A percentile compares a stretch with the other conserved stretches of the same genome.
These are phyloP conservation scores for Crithidia sp. DNA, from an alignment of 208 protist genomes.

Conservation along the genomic window DNA sequence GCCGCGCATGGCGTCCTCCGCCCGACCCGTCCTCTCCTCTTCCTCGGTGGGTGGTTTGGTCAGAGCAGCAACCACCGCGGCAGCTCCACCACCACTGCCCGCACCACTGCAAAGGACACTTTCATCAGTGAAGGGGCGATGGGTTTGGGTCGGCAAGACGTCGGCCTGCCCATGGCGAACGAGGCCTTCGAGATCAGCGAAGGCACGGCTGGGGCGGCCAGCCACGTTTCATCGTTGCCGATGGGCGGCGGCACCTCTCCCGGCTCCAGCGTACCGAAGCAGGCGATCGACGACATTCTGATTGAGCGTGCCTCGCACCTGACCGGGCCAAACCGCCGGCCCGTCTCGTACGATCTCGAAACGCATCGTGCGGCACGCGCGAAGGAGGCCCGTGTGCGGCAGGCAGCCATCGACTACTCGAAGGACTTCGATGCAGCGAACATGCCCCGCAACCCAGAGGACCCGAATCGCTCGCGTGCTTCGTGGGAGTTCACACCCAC, in stretches of 20 bases:
- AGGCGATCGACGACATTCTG: conserved; percentile 52
- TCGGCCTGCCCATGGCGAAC: conserved; percentile 39
- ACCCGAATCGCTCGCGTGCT: conserved; percentile 36
- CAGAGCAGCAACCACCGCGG: conserved; percentile 31
- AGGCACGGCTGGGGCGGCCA: conserved; percentile 19
- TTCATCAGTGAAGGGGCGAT: conserved; percentile 37
- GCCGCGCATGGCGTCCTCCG: conserved; percentile 5
- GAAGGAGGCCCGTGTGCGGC: conserved; percentile 21
- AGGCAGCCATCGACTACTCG: conserved; percentile 25
- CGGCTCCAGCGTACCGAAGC: conserved; percentile 35
- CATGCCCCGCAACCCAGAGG: conserved; percentile 57
- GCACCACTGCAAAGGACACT: conserved; percentile 21
- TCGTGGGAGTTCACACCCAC: conserved; percentile 76
- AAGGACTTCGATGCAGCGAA: conserved; percentile 49
- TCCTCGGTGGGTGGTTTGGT: conserved; percentile 26
- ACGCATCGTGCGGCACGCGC: conserved; percentile 37
- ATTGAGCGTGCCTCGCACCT: conserved; percentile 37
- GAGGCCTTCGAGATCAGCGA: conserved; percentile 27
- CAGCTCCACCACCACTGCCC: conserved; percentile 16
- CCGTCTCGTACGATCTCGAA: conserved; percentile 60
- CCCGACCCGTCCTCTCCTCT: conserved; percentile 14
- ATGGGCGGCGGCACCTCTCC: conserved; percentile 23
- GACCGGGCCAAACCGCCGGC: conserved; percentile 35
- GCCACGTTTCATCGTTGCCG: not conserved
- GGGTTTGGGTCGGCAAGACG: conserved; percentile 31